phyloP scores from a whole-genome alignment of 371 early-diverging fungal species.

The Mucor circinelloides region DNA sequence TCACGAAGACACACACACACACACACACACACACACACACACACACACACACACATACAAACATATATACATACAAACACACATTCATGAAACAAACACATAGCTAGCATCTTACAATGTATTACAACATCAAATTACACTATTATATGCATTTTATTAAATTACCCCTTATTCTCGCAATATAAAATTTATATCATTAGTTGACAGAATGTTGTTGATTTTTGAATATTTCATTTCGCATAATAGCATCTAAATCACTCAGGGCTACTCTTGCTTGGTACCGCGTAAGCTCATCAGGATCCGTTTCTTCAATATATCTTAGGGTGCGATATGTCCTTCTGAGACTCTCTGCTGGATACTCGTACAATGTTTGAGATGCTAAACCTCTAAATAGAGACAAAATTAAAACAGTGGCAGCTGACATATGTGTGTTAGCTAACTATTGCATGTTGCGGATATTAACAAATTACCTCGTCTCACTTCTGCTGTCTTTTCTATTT shows the following conservation, averaged over 20 bases:
- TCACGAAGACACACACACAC: background rate
- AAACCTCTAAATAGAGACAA: conserved; percentile 72
- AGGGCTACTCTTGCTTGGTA: conserved; percentile 67
- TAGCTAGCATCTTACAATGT: background rate
- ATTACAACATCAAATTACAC: conserved; percentile 1
- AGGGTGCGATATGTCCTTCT: conserved; percentile 60
- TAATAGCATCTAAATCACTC: conserved; percentile 64
- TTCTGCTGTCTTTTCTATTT: conserved; percentile 61
- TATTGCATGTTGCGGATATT: background rate
- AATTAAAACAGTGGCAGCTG: conserved; percentile 70
- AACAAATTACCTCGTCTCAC: conserved; percentile 60
- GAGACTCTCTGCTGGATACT: conserved; percentile 62
- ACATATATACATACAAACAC: background rate
- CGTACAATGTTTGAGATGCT: conserved; percentile 53
- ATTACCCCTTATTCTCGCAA: background rate
- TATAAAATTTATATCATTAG: conserved; percentile 5
- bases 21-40: background rate
- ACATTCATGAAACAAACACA: conserved; percentile 3
- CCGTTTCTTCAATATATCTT: conserved; percentile 64
- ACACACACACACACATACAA: background rate
- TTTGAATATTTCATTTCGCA: conserved; percentile 53
- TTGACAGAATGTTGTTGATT: conserved; percentile 15
- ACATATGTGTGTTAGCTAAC: background rate
- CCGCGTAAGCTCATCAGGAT: conserved; percentile 68
- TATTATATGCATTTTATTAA: conserved; percentile 4